A percentile compares a stretch with the other conserved stretches of the same genome.
Evolutionary conservation across 2,329 filamentous ascomycete species (phyloP).

Genomic region (Curvularia lunata): DNA sequence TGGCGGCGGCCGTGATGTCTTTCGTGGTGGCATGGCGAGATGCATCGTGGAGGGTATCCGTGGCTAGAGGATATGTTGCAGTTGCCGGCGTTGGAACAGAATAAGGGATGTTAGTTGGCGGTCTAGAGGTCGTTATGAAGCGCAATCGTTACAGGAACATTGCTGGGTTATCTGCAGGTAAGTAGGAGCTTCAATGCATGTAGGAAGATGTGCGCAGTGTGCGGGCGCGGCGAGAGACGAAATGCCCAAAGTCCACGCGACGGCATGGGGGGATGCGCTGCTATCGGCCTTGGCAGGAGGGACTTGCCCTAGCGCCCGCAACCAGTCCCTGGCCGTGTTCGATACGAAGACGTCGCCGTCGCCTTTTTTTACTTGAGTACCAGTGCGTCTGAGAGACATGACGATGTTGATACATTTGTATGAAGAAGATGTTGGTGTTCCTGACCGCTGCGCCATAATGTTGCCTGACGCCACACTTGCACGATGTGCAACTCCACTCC

Average conservation of each 20-base stretch:
- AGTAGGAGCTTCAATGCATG: constrained; percentile 4
- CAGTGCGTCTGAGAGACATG: not conserved
- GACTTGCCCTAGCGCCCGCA: constrained; percentile 22
- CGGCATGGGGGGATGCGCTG: constrained; percentile 19
- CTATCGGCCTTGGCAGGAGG: constrained; percentile 24
- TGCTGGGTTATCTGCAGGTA: constrained; percentile 12
- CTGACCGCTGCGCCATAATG: not conserved
- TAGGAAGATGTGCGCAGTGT: constrained; percentile 3
- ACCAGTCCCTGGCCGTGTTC: constrained; percentile 3
- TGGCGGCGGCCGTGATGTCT: constrained; percentile 76
- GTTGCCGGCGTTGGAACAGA: constrained; percentile 17
- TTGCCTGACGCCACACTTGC: constrained; percentile 4
- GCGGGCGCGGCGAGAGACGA: constrained; percentile 21
- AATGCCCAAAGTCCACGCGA: constrained; percentile 23
- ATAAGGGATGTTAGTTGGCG: constrained; percentile 30
- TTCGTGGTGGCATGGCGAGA: constrained; percentile 86
- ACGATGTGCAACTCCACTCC: constrained; percentile 9
- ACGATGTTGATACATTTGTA: not conserved
- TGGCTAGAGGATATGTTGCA: constrained; percentile 27
- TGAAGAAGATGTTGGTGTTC: not conserved
- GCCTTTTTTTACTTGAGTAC: not conserved
- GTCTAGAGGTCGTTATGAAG: constrained; percentile 4
- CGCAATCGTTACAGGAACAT: constrained; percentile 26
- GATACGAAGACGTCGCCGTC: not conserved
- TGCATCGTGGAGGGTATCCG: constrained; percentile 64